Evolutionary conservation across 495 filamentous ascomycete species (phyloP).

Genomic region (Cercophora samala): DNA sequence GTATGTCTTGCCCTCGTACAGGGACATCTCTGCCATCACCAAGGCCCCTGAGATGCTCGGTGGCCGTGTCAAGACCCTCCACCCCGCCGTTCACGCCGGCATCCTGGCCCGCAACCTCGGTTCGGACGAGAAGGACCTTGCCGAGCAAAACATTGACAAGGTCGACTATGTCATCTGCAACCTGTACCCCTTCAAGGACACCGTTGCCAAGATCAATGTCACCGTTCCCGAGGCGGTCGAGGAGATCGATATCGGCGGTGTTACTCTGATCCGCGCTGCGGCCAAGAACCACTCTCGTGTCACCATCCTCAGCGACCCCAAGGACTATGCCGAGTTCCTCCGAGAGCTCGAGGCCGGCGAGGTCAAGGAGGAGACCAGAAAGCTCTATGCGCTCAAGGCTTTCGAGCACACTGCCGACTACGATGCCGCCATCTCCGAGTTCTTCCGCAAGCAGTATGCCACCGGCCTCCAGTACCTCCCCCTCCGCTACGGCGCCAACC

Average conservation of each 20-base stretch:
- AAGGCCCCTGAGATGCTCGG: conserved; percentile 98
- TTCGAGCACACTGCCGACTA: conserved; percentile 99
- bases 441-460: conserved; percentile 96
- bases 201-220: conserved; percentile 92
- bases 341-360: conserved; percentile 83
- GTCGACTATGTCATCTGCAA: conserved; percentile 99
- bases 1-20: conserved; percentile 31
- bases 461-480: conserved; percentile 74
- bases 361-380: conserved; percentile 75
- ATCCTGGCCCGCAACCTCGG: conserved; percentile 91
- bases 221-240: conserved; percentile 95
- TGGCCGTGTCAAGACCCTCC: conserved; percentile 94
- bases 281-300: conserved; percentile 97
- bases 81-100: conserved; percentile 87
- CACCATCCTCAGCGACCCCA: conserved; percentile 88
- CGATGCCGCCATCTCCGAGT: conserved; percentile 87
- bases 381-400: conserved; percentile 88
- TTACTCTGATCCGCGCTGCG: conserved; percentile 91
- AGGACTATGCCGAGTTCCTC: conserved; percentile 91
- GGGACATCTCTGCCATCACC: conserved; percentile 95
- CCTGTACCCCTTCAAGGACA: conserved; percentile 97
- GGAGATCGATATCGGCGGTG: conserved; percentile 97
- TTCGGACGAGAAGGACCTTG: conserved; percentile 92
- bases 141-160: conserved; percentile 94
- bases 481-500: conserved; percentile 93